Evolutionary conservation across 192 early-diverging fungal species (phyloP).

Genomic region (Podila verticillata): DNA sequence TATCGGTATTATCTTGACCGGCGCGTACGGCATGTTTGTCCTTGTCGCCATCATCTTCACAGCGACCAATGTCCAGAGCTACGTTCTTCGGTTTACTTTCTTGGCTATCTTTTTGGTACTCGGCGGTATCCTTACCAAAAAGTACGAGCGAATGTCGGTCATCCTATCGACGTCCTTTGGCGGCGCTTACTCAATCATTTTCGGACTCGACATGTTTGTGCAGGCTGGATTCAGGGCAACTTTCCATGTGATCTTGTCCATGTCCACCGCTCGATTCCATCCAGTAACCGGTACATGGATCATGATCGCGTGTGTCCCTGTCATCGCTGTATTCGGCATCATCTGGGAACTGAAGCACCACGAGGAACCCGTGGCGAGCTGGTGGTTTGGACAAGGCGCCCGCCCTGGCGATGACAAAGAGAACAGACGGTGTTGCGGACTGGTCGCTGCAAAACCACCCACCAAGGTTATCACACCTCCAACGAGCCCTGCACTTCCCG

Average conservation of each 20-base stretch:
- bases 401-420: conserved; percentile 32
- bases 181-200: conserved; percentile 49
- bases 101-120: conserved; percentile 20
- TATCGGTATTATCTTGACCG: conserved; percentile 52
- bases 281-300: conserved; percentile 39
- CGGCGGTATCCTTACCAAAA: conserved; percentile 26
- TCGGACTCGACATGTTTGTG: conserved; percentile 55
- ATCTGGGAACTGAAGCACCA: conserved; percentile 44
- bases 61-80: conserved; percentile 26
- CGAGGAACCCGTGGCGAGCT: conserved; percentile 36
- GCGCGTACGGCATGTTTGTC: conserved; percentile 50
- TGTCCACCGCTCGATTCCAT: conserved; percentile 26
- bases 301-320: conserved; percentile 37
- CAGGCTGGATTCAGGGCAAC: conserved; percentile 37
- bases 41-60: conserved; percentile 40
- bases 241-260: conserved; percentile 44
- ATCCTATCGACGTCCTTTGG: conserved; percentile 49
- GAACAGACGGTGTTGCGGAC: neutral
- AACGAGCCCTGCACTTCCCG: neutral
- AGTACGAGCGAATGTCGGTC: conserved; percentile 39
- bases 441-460: neutral
- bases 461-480: neutral
- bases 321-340: conserved; percentile 45
- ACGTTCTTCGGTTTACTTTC: conserved; percentile 33
- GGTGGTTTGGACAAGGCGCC: conserved; percentile 42